These are phyloP conservation scores for Scutellaria galericulata DNA, from an alignment of 257 asterid species.

Conservation along the genomic window DNA sequence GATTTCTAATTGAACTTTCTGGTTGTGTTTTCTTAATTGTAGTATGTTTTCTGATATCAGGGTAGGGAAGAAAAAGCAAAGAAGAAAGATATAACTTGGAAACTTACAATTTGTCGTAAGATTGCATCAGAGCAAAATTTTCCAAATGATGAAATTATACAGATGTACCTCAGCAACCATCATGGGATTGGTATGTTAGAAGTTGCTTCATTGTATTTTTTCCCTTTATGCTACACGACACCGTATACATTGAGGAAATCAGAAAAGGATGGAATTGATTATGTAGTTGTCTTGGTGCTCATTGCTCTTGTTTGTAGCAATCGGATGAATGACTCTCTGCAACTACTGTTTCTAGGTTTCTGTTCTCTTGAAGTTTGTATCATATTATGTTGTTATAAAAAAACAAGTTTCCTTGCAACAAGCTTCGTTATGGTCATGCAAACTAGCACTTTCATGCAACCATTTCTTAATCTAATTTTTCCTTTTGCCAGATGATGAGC, in stretches of 20 bases:
- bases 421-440: neutral
- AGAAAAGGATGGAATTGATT: constrained; percentile 8
- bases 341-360: constrained; percentile 10
- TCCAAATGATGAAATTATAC: constrained; percentile 69
- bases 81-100: constrained; percentile 70
- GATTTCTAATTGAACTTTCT: constrained; percentile 23
- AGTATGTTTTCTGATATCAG: constrained; percentile 51
- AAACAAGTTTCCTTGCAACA: neutral
- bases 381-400: neutral
- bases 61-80: constrained; percentile 65
- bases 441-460: constrained; percentile 3
- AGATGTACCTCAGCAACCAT: constrained; percentile 63
- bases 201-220: constrained; percentile 1
- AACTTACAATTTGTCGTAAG: constrained; percentile 65
- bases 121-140: constrained; percentile 69
- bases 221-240: neutral
- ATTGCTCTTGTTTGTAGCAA: constrained; percentile 1
- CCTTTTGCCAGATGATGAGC: constrained; percentile 61
- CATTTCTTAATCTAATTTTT: neutral
- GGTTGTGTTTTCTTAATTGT: constrained; percentile 24
- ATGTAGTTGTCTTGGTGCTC: neutral
- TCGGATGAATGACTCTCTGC: neutral
- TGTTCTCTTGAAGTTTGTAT: constrained; percentile 5
- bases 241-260: constrained; percentile 9
- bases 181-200: constrained; percentile 56